phyloP scores from a whole-genome alignment of 257 asterid genomes.

The Plantago ovata region DNA sequence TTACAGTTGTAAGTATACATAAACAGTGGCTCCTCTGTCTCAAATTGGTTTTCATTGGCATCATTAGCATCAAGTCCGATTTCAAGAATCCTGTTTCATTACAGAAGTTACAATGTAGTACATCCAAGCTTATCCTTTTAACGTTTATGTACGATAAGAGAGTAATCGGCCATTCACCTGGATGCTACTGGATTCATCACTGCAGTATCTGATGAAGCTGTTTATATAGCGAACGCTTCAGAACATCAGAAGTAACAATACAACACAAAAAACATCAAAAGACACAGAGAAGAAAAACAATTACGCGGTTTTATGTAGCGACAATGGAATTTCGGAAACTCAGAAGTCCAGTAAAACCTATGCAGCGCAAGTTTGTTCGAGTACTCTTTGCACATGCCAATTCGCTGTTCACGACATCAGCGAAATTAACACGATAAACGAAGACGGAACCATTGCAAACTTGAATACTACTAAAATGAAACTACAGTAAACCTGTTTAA shows the following conservation, averaged over 20 bases:
- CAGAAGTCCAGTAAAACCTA: conserved; percentile 34
- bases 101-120: neutral
- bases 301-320: conserved; percentile 54
- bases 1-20: conserved; percentile 31
- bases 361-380: conserved; percentile 39
- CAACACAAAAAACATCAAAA: neutral
- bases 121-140: neutral
- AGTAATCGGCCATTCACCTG: conserved; percentile 24
- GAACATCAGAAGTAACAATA: neutral
- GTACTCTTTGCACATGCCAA: conserved; percentile 46
- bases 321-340: conserved; percentile 33
- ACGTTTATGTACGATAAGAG: neutral
- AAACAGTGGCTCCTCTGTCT: conserved; percentile 46
- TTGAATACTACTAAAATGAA: neutral
- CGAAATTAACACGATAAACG: neutral
- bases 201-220: conserved; percentile 33
- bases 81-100: conserved; percentile 14
- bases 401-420: conserved; percentile 35
- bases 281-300: neutral
- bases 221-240: neutral
- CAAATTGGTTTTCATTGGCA: conserved; percentile 21
- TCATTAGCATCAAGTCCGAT: conserved; percentile 15
- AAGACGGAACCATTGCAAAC: neutral
- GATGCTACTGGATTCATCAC: conserved; percentile 10
- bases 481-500: conserved; percentile 38